Conservation (phyloP, 2,329 filamentous ascomycete genomes). For the Neobulgaria alba region DNA sequence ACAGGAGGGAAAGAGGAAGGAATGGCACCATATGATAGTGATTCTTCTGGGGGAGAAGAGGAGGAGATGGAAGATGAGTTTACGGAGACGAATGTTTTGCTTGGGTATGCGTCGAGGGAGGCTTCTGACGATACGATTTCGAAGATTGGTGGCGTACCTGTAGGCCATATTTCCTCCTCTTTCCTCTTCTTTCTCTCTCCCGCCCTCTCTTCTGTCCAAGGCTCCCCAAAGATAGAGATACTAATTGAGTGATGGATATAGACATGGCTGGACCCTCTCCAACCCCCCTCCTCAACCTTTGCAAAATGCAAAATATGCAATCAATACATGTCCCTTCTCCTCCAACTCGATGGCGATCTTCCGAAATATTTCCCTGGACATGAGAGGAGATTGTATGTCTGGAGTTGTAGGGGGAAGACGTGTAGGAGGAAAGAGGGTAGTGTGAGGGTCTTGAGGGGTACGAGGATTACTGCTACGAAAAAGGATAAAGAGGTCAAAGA, state of each 20-base stretch:
- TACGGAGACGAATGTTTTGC: conserved; percentile 76
- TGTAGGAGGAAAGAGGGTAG: conserved; percentile 80
- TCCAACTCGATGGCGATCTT: conserved; percentile 87
- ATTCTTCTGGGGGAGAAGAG: conserved; percentile 64
- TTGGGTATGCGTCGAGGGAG: conserved; percentile 82
- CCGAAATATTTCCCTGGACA: conserved; percentile 80
- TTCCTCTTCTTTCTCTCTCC: neutral
- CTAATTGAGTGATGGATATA: no score
- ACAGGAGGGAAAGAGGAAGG: no score
- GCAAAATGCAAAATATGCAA: conserved; percentile 86
- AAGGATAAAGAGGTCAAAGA: conserved; percentile 4
- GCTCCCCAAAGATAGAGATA: no score
- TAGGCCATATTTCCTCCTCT: conserved; percentile 37
- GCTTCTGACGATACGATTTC: conserved; percentile 69
- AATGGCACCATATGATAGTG: conserved; percentile 80
- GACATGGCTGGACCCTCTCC: conserved; percentile 75
- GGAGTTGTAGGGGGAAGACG: conserved; percentile 66
- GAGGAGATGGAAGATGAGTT: conserved; percentile 47
- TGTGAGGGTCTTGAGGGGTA: conserved; percentile 64
- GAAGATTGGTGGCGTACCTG: conserved; percentile 78
- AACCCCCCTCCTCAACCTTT: conserved; percentile 64
- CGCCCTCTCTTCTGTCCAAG: no score
- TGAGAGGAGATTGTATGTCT: conserved; percentile 80
- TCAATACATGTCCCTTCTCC: conserved; percentile 69
- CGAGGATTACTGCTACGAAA: conserved; percentile 37